These are phyloP conservation scores for Aspergillus saccharolyticus DNA, from an alignment of 495 filamentous ascomycete species.

Conservation along the genomic window DNA sequence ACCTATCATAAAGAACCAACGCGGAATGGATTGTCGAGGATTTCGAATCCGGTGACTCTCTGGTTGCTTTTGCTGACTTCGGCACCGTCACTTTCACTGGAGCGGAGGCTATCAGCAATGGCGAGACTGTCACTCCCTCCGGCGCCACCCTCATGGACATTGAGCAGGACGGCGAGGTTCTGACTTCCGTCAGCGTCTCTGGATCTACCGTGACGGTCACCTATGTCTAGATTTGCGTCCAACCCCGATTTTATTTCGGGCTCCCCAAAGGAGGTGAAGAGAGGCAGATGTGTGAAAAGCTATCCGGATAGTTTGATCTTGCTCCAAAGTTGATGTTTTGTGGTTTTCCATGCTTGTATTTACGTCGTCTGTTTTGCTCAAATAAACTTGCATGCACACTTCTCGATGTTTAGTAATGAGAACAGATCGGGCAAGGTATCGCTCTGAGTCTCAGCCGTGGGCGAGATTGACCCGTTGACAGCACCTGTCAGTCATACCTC, in stretches of 20 bases:
- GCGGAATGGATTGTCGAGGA: conserved; percentile 63
- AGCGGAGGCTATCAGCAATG: conserved; percentile 24
- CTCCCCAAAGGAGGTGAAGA: neutral
- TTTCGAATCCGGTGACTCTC: conserved; percentile 35
- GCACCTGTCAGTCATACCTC: too few species aligned
- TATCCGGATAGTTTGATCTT: conserved; percentile 1
- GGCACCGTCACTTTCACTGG: conserved; percentile 46
- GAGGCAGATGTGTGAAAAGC: neutral
- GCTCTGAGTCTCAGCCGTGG: too few species aligned
- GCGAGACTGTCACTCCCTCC: conserved; percentile 27
- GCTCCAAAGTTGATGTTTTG: neutral
- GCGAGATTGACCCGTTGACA: too few species aligned
- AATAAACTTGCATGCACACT: neutral
- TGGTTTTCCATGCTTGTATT: conserved; percentile 4
- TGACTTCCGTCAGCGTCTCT: conserved; percentile 38
- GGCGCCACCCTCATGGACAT: conserved; percentile 47
- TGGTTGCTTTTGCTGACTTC: conserved; percentile 52
- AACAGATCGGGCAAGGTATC: too few species aligned
- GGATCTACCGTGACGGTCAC: conserved; percentile 27
- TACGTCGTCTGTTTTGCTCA: neutral
- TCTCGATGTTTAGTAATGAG: too few species aligned
- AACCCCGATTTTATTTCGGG: neutral
- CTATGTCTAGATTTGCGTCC: conserved; percentile 14
- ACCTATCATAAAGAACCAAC: conserved; percentile 22
- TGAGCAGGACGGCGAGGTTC: conserved; percentile 35